Conservation (phyloP, 345 rosid species). For the Gossypium anomalum region DNA sequence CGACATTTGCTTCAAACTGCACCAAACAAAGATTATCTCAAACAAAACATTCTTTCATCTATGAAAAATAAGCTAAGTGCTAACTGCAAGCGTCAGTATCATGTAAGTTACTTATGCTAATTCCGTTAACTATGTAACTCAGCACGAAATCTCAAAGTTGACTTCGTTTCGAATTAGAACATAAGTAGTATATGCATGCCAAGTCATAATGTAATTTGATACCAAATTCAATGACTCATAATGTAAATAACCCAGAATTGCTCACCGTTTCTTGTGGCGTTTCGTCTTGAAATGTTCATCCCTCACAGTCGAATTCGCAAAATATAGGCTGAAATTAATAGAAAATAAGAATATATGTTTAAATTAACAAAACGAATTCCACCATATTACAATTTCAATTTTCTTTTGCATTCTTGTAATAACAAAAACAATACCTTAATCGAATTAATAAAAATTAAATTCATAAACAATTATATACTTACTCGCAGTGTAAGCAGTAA, state of each 20-base stretch:
- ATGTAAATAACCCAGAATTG: not conserved
- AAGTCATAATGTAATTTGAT: too few species aligned
- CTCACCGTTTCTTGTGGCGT: conserved; percentile 85
- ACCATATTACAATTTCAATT: not conserved
- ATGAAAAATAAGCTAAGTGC: not conserved
- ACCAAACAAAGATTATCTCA: conserved; percentile 18
- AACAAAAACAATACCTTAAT: not conserved
- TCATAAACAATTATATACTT: conserved; percentile 17
- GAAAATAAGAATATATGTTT: conserved; percentile 1
- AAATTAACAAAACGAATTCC: not conserved
- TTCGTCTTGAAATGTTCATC: conserved; percentile 90
- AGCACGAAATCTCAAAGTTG: too few species aligned
- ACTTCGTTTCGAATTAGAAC: too few species aligned
- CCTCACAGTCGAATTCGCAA: conserved; percentile 52
- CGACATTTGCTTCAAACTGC: conserved; percentile 68
- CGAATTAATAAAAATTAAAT: not conserved
- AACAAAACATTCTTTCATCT: not conserved
- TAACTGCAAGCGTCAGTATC: not conserved
- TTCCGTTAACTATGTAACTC: too few species aligned
- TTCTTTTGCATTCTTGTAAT: not conserved
- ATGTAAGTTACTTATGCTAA: too few species aligned
- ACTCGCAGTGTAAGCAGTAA: conserved; percentile 98
- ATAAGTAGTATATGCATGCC: too few species aligned
- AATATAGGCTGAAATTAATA: conserved; percentile 62
- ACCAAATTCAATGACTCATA: too few species aligned